Conservation (phyloP, 352 stramenopile genomes). For the Phytophthora multivora region DNA sequence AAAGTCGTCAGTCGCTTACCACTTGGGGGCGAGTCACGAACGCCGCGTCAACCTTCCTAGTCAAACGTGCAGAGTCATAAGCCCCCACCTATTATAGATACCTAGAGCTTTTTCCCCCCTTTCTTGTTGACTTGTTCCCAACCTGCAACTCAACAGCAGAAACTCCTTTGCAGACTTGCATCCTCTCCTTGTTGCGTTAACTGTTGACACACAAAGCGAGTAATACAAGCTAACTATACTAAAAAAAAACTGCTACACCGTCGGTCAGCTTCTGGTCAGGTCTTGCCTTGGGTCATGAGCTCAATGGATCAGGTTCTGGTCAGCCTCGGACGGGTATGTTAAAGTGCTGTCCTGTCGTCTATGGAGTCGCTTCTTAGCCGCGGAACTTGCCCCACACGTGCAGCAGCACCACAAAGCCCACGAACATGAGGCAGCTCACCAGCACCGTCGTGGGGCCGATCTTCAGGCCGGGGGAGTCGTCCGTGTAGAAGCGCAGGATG, state of each 20-base stretch:
- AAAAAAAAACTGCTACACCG: slow-evolving; percentile 37
- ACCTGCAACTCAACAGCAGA: slow-evolving; percentile 1
- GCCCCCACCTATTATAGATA: slow-evolving; percentile 43
- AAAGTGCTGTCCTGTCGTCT: slow-evolving; percentile 35
- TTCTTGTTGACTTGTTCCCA: slow-evolving; percentile 7
- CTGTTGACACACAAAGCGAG: not conserved
- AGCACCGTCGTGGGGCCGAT: slow-evolving; percentile 96
- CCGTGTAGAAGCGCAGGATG: slow-evolving; percentile 97
- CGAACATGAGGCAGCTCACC: slow-evolving; percentile 95
- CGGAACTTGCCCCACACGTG: slow-evolving; percentile 98
- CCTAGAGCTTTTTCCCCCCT: slow-evolving; percentile 41
- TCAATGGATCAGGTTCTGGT: too few species aligned
- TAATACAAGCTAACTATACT: slow-evolving; percentile 36
- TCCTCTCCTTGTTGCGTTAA: slow-evolving; percentile 32
- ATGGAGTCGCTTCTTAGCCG: slow-evolving; percentile 50
- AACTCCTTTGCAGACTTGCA: slow-evolving; percentile 21
- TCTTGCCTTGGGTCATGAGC: not conserved
- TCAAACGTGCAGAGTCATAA: slow-evolving; percentile 11
- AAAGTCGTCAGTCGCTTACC: slow-evolving; percentile 20
- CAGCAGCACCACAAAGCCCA: slow-evolving; percentile 96
- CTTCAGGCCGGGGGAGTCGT: slow-evolving; percentile 96
- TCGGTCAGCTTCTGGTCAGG: too few species aligned
- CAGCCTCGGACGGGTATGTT: slow-evolving; percentile 15
- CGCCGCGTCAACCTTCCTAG: not conserved
- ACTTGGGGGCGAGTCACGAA: slow-evolving; percentile 12